Base-by-base conservation (phyloP, 2,329 filamentous ascomycete genomes). In the Xylaria sp. region DNA sequence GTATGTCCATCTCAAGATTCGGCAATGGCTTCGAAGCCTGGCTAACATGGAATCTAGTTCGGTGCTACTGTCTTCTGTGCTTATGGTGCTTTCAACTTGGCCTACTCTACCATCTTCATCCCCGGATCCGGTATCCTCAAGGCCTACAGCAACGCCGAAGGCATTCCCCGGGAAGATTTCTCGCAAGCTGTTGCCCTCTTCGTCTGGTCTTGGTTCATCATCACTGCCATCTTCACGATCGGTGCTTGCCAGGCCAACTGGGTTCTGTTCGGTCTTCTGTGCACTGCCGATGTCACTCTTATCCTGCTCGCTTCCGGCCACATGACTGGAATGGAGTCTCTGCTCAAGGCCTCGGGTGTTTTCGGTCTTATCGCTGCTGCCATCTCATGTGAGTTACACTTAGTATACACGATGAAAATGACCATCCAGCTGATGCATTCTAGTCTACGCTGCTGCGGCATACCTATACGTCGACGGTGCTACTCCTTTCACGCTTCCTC, bases 61-160 rank as follows among this genome's bases (percentile, higher is more conserved):
- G 78, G 79, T 65, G 80, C 80, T 46, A 81, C 80, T 34, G 77
- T 82, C 44, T 81, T 81, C 72, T 74, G 78, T 28, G 77, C 80
- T 20, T 82, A 82, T 65, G 80, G 74, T 46, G 80, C 79, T 34
- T 82, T 82, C 74, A 82, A 82, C 71, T 72, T 81, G 20, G 77
- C 78, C 8, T 82, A 81, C 64, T 79, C 80, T 9, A 75, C 80
- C 71, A 82, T 81, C 57, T 81, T 79, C 69, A 71, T 82, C 37
- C 80, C 80, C 7, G 80, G 79, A 3, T 75, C 77, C 12, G 80
- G 80, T 15, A 80, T 82, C 48, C 55, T 82, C 6, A 73, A 76
- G 10, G 75, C 80, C n/a, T 82, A 82, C 72, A 78, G 76, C 20
- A 76, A 80, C 56, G 64, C 60, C 10, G 76, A 75, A 1, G 78